Conservation (phyloP, 345 rosid species). For the Salix suchowensis region DNA sequence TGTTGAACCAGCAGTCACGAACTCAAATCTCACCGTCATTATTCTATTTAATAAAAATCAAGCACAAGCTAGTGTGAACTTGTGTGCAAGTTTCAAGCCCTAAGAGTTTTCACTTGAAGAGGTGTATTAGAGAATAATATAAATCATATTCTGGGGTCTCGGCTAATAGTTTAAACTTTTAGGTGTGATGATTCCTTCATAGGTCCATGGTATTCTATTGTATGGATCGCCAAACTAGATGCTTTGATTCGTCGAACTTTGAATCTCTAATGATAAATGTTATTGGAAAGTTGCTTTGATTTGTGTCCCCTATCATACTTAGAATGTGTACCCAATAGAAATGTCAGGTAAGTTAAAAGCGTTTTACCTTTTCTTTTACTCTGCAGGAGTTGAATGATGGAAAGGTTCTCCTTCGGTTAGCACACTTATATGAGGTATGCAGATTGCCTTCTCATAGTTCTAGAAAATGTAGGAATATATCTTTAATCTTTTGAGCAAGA, state of each 20-base stretch:
- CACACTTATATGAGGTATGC: slow-evolving; percentile 79
- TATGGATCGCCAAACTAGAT: not conserved
- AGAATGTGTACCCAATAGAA: not conserved
- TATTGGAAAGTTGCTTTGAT: not conserved
- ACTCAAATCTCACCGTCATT: too few species aligned
- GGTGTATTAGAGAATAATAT: too few species aligned
- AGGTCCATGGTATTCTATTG: not conserved
- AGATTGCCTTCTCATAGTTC: slow-evolving; percentile 10
- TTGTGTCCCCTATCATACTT: not conserved
- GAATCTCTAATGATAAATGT: not conserved
- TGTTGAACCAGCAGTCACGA: too few species aligned
- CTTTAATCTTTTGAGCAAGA: not conserved
- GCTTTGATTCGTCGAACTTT: not conserved
- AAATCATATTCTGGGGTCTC: too few species aligned
- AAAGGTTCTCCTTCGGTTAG: slow-evolving; percentile 70
- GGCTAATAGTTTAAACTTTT: too few species aligned
- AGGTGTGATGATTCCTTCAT: too few species aligned
- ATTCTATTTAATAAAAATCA: too few species aligned
- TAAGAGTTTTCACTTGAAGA: too few species aligned
- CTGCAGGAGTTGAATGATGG: slow-evolving; percentile 72
- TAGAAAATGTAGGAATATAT: not conserved
- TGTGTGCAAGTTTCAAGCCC: too few species aligned
- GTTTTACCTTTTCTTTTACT: slow-evolving; percentile 6
- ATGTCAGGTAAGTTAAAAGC: not conserved
- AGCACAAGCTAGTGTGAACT: too few species aligned